Conservation (phyloP, 495 filamentous ascomycete genomes). For the Penicillium ucsense region DNA sequence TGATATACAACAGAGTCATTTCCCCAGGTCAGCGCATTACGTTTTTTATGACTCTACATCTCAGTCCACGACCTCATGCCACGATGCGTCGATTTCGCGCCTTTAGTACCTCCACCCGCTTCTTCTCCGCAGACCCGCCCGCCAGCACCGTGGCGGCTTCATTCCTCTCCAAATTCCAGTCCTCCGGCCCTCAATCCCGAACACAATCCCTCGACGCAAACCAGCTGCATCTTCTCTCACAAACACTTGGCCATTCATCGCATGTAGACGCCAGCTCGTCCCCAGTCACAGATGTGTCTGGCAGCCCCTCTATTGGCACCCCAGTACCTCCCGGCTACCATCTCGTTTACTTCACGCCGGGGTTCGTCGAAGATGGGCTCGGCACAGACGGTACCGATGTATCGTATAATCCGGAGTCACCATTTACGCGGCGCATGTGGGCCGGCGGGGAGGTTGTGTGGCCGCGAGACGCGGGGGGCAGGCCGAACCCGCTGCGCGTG, state of each 20-base stretch:
- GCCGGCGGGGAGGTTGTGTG: constrained; percentile 57
- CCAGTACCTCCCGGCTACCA: constrained; percentile 58
- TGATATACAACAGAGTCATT: background rate
- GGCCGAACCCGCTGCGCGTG: constrained; percentile 35
- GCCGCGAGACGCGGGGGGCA: constrained; percentile 25
- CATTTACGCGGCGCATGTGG: constrained; percentile 70
- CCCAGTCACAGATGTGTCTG: constrained; percentile 20
- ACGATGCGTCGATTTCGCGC: background rate
- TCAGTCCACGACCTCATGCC: background rate
- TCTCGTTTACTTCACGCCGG: constrained; percentile 61
- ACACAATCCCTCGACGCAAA: constrained; percentile 47
- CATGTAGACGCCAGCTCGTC: constrained; percentile 20
- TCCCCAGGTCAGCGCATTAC: too few species aligned
- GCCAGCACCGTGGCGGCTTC: constrained; percentile 28
- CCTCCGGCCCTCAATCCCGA: constrained; percentile 31
- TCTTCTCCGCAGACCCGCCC: constrained; percentile 10
- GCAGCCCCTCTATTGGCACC: constrained; percentile 21
- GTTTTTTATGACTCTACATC: background rate
- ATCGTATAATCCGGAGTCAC: constrained; percentile 53
- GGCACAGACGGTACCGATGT: constrained; percentile 64
- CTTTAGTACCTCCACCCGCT: constrained; percentile 1
- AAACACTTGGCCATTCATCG: constrained; percentile 42
- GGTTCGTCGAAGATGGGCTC: constrained; percentile 42
- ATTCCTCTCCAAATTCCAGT: constrained; percentile 35
- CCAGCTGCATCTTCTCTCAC: constrained; percentile 44